Percentiles rank a stretch among this genome's conserved stretches.
Evolutionary conservation across 2,329 filamentous ascomycete genomes (phyloP).

Genomic region (Curvularia eragrostidis): DNA sequence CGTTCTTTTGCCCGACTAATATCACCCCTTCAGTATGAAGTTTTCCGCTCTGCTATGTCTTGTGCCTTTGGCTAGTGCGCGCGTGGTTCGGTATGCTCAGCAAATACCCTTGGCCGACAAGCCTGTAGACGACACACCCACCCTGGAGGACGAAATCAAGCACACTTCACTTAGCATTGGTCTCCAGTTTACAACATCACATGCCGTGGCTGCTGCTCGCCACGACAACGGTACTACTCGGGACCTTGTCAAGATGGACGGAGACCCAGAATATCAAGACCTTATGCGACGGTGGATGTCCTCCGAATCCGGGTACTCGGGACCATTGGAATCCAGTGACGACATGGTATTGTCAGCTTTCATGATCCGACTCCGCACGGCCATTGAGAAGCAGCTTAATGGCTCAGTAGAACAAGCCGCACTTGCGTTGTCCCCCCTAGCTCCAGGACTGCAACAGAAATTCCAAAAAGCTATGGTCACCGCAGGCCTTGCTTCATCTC

Average conservation of each 20-base stretch:
- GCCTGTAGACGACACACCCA: background rate
- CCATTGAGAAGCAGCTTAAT: slow-evolving; percentile 26
- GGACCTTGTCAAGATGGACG: slow-evolving; percentile 32
- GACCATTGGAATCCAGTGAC: slow-evolving; percentile 22
- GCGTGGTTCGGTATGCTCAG: slow-evolving; percentile 9
- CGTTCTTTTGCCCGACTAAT: slow-evolving; percentile 1
- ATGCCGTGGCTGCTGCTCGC: slow-evolving; percentile 33
- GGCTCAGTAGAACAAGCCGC: slow-evolving; percentile 21
- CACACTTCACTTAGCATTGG: slow-evolving; percentile 26
- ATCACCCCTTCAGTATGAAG: slow-evolving; percentile 14
- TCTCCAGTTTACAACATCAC: slow-evolving; percentile 38
- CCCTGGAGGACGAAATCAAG: slow-evolving; percentile 1
- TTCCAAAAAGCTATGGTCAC: slow-evolving; percentile 28
- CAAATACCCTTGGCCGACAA: slow-evolving; percentile 13
- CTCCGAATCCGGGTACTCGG: slow-evolving; percentile 6
- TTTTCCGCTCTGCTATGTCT: slow-evolving; percentile 12
- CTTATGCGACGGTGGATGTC: slow-evolving; percentile 33
- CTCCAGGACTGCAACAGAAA: slow-evolving; percentile 17
- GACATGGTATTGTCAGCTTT: slow-evolving; percentile 27
- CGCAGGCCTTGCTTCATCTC: slow-evolving; percentile 20
- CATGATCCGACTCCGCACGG: slow-evolving; percentile 21
- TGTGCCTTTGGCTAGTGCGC: slow-evolving; percentile 20
- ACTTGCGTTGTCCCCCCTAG: slow-evolving; percentile 25
- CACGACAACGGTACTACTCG: slow-evolving; percentile 33
- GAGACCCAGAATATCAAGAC: slow-evolving; percentile 32